Percentiles rank a stretch among this genome's conserved stretches.
These are phyloP conservation scores for Magnusiomyces magnusii DNA, from an alignment of 1,139 yeast genomes.

Conservation along the genomic window DNA sequence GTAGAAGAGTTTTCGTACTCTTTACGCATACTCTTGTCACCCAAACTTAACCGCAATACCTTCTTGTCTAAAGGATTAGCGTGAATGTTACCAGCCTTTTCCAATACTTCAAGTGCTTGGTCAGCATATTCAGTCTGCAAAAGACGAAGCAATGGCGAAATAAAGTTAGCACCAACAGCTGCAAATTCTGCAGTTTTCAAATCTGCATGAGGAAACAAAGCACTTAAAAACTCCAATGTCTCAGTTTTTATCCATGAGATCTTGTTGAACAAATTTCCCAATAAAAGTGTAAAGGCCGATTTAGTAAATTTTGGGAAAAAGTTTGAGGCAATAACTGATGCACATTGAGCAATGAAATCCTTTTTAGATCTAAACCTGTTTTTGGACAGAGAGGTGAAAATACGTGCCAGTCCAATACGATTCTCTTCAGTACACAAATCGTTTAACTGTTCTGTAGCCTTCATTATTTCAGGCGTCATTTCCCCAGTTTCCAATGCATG, in stretches of 20 bases:
- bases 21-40: slow-evolving; percentile 67
- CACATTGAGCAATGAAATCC: slow-evolving; percentile 78
- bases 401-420: slow-evolving; percentile 58
- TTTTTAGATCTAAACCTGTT: slow-evolving; percentile 77
- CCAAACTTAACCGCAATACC: slow-evolving; percentile 84
- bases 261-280: slow-evolving; percentile 74
- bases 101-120: slow-evolving; percentile 81
- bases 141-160: slow-evolving; percentile 79
- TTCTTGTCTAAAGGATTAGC: slow-evolving; percentile 89
- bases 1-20: slow-evolving; percentile 85
- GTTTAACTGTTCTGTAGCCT: slow-evolving; percentile 37
- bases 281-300: slow-evolving; percentile 60
- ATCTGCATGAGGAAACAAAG: slow-evolving; percentile 70
- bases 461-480: slow-evolving; percentile 33
- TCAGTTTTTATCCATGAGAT: slow-evolving; percentile 73
- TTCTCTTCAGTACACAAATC: slow-evolving; percentile 52
- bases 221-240: slow-evolving; percentile 65
- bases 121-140: slow-evolving; percentile 83
- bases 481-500: slow-evolving; percentile 62
- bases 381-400: slow-evolving; percentile 68
- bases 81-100: slow-evolving; percentile 76
- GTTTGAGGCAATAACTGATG: slow-evolving; percentile 54
- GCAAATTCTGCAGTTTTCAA: slow-evolving; percentile 69
- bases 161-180: slow-evolving; percentile 91
- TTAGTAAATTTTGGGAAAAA: slow-evolving; percentile 76